Percentiles rank a stretch among this genome's conserved stretches.
These are phyloP conservation scores for Sicyos baderoa DNA, from an alignment of 306 rosid genomes.

Conservation along the genomic window DNA sequence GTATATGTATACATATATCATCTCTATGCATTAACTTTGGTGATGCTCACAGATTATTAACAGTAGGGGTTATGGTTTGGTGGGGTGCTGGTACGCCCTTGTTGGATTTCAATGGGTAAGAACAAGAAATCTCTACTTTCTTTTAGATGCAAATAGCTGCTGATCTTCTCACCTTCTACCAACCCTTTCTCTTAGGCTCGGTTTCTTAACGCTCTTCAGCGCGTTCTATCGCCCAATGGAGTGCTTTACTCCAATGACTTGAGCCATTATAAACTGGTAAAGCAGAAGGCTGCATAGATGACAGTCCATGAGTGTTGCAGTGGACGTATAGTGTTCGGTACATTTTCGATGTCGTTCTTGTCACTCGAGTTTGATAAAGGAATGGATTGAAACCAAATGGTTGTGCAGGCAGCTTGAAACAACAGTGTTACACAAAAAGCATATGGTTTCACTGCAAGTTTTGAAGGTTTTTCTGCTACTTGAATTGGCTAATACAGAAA, in stretches of 20 bases:
- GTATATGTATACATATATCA: too few species aligned
- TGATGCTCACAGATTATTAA: background rate
- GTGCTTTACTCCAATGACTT: background rate
- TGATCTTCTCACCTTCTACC: background rate
- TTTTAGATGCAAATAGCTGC: background rate
- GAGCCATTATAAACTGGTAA: background rate
- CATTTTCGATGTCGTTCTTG: background rate
- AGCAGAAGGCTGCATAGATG: background rate
- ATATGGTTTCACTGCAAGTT: conserved; percentile 5
- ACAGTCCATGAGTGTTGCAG: background rate
- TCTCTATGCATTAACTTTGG: background rate
- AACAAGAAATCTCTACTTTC: background rate
- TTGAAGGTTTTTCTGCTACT: background rate
- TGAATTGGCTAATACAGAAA: background rate
- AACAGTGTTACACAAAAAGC: background rate
- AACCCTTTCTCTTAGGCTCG: background rate
- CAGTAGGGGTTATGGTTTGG: background rate
- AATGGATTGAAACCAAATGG: background rate
- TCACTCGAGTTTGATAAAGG: background rate
- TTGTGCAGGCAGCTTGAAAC: background rate
- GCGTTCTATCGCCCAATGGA: background rate
- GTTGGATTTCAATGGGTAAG: background rate
- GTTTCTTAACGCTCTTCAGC: background rate
- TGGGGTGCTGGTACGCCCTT: background rate
- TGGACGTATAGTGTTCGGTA: background rate